Conservation (phyloP, 139 green algal species). For the Zygnema circumcarinatum region DNA sequence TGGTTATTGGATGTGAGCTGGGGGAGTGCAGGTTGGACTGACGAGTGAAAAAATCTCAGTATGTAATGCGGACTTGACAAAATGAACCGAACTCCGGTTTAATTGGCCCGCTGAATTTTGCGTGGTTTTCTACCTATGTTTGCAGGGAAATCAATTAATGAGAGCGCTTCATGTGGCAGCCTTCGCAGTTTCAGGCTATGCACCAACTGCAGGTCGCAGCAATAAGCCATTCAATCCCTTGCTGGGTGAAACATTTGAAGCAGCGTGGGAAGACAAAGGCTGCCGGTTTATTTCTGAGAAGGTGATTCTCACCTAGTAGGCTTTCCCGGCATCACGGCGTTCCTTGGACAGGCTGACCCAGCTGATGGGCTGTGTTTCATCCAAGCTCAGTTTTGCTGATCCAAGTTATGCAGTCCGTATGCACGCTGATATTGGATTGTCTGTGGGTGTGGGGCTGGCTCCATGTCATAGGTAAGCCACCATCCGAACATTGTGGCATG, state of each 20-base stretch:
- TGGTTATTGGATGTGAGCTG: no score
- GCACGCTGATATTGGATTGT: not conserved
- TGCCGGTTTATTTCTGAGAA: conserved; percentile 58
- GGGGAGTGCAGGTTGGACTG: no score
- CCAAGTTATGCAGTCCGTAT: not conserved
- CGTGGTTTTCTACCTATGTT: no score
- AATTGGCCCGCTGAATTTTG: no score
- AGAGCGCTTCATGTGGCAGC: conserved; percentile 76
- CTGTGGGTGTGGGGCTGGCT: not conserved
- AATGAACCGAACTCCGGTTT: no score
- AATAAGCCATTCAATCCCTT: conserved; percentile 75
- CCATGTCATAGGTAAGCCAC: conserved; percentile 70
- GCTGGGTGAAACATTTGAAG: conserved; percentile 81
- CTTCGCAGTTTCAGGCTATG: conserved; percentile 79
- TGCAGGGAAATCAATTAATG: conserved; percentile 45
- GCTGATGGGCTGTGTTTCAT: not conserved
- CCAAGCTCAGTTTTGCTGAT: not conserved
- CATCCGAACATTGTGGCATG: conserved; percentile 83
- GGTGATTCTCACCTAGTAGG: conserved; percentile 17
- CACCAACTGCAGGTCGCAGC: conserved; percentile 49
- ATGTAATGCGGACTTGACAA: no score
- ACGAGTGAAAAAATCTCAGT: no score
- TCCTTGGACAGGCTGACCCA: not conserved
- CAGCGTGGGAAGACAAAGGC: conserved; percentile 70
- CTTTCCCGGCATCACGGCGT: not conserved